phyloP scores from a whole-genome alignment of 2,329 filamentous ascomycete species.

The Thermothelomyces thermophilus region DNA sequence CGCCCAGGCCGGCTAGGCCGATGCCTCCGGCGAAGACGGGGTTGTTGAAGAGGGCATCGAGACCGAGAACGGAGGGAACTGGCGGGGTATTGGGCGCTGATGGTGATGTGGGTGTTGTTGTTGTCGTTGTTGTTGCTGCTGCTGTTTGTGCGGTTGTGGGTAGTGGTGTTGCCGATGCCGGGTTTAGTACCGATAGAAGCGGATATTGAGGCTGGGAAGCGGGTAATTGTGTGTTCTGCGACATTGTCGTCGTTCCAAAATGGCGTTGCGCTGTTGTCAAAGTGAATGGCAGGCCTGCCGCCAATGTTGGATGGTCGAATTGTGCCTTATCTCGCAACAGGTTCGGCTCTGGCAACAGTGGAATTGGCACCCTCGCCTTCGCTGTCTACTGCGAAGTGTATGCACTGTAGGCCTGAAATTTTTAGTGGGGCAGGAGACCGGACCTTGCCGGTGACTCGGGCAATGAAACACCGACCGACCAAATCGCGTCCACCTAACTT shows the following conservation, averaged over 20 bases:
- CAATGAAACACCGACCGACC: neutral
- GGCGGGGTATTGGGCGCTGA: slow-evolving; percentile 9
- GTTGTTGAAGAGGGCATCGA: slow-evolving; percentile 57
- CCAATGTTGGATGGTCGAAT: neutral
- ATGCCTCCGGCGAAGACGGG: slow-evolving; percentile 67
- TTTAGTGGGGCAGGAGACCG: slow-evolving; percentile 20
- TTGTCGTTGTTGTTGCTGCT: too few relatives aligned
- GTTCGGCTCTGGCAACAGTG: too few relatives aligned
- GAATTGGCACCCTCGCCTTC: too few relatives aligned
- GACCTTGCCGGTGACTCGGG: slow-evolving; percentile 7
- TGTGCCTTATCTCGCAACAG: too few relatives aligned
- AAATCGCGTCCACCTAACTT: too few relatives aligned
- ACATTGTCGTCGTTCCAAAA: slow-evolving; percentile 16
- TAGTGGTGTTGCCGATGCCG: neutral
- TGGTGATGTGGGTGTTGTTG: neutral
- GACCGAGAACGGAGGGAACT: slow-evolving; percentile 32
- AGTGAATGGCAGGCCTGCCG: neutral
- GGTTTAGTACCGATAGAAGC: neutral
- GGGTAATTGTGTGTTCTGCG: neutral
- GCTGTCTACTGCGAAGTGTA: too few relatives aligned
- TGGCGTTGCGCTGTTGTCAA: slow-evolving; percentile 8
- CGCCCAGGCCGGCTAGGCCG: slow-evolving; percentile 83
- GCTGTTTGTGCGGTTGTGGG: neutral
- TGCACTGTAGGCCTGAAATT: too few relatives aligned
- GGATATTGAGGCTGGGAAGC: slow-evolving; percentile 4